Evolutionary conservation across 257 asterid species (phyloP).

Genomic region (Apocynum venetum): DNA sequence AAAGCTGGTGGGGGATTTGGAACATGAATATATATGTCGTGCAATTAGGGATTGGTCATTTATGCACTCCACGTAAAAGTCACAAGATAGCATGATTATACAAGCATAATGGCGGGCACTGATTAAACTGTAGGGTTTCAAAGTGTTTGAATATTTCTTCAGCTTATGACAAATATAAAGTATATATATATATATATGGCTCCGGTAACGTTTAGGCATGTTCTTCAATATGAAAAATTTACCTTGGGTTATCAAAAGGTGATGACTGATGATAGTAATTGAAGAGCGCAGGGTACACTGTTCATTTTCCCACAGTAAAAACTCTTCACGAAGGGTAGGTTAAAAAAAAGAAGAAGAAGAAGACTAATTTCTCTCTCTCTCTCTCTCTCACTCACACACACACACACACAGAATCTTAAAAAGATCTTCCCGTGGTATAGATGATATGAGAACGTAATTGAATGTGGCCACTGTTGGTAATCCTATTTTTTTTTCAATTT

Average conservation of each 20-base stretch:
- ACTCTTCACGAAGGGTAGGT: not conserved
- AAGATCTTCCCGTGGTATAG: not conserved
- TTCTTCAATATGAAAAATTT: not conserved
- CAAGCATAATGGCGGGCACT: constrained; percentile 2
- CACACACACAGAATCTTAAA: not conserved
- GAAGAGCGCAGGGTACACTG: not conserved
- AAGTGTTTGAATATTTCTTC: not conserved
- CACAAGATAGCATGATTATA: constrained; percentile 12
- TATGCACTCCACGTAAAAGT: constrained; percentile 25
- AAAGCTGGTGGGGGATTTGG: too few species aligned
- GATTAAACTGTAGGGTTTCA: not conserved
- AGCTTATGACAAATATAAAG: not conserved
- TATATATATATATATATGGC: not conserved
- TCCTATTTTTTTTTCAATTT: not conserved
- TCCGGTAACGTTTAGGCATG: not conserved
- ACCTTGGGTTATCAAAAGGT: not conserved
- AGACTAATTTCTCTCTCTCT: not conserved
- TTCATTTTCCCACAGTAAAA: not conserved
- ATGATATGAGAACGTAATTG: not conserved
- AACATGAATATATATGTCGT: not conserved
- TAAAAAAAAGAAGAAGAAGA: not conserved
- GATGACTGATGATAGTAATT: not conserved
- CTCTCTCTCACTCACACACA: not conserved
- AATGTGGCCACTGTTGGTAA: not conserved
- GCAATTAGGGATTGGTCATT: constrained; percentile 19